Evolutionary conservation across 305 asterid species (phyloP), one percentile per base, ranked within the genome.

Genomic region (Fraxinus nigra): DNA sequence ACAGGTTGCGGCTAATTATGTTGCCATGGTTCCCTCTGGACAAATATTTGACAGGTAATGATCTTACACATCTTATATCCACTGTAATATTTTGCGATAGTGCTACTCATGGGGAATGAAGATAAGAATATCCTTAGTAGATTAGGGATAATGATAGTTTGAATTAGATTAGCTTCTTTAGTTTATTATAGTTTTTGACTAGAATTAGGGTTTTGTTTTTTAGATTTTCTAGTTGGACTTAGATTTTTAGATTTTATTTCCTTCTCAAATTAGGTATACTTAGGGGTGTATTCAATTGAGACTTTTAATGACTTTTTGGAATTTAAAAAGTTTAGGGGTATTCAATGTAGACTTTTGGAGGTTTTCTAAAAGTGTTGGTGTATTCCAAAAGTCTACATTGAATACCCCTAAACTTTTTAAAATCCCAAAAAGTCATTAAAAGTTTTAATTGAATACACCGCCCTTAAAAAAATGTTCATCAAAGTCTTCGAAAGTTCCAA

Each of bases 1-100:
- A 85, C 91, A 95, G 99, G 99, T 94, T 38, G 98, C 98, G 43
- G 98, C 99, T 77, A 95, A 95, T 88, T 94, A 88, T 70, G 95
- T 95, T 80, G 99, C 97, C 82, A 95, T 95, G 98, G 94, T 95
- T 85, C 99, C 98, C 78, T 91, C 98, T 0, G 98, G 99, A 79
- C 99, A 95, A 92, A 87, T 95, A 85, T 95, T 95, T 85, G 98
- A 95, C 89, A 95, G 99, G 99, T 94, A 76, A 82, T 77, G 76
- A 33, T 26, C 72, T 51, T 38, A 24, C 24, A 16, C 65, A 1
- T 38, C 37, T 32, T 30, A 24, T 74, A 72, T 59, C 20, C 35
- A 24, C 79, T 54, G 13, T 38, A 7, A 32, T 4, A n/a, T 51
- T 24, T 40, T 82, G 38, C 34, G 35, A 14, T 51, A 33, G 32